phyloP scores from a whole-genome alignment of 2,329 filamentous ascomycete genomes.

The Sarocladium brachiariae region DNA sequence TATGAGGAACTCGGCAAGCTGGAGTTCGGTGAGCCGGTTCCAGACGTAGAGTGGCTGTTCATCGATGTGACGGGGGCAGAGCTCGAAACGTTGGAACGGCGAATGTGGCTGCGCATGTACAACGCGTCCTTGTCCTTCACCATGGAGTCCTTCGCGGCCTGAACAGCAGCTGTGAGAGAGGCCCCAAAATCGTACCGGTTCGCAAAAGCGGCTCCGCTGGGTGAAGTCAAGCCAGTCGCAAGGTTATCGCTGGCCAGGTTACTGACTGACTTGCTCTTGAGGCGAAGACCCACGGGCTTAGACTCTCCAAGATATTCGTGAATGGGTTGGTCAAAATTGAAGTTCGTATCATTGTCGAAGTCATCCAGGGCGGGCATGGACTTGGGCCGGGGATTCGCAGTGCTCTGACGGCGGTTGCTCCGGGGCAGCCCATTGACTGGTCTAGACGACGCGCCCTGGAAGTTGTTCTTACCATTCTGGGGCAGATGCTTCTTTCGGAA shows the following conservation, averaged over 20 bases:
- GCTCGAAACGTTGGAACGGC: slow-evolving; percentile 20
- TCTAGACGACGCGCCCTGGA: slow-evolving; percentile 43
- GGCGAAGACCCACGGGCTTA: slow-evolving; percentile 50
- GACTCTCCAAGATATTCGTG: slow-evolving; percentile 59
- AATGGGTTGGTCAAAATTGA: slow-evolving; percentile 53
- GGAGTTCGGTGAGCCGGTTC: slow-evolving; percentile 44
- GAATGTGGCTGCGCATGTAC: slow-evolving; percentile 45
- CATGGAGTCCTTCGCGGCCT: slow-evolving; percentile 58
- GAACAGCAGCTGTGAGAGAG: slow-evolving; percentile 79
- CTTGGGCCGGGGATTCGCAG: slow-evolving; percentile 39
- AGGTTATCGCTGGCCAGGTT: slow-evolving; percentile 59
- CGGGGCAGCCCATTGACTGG: slow-evolving; percentile 54
- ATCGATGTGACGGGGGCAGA: slow-evolving; percentile 18
- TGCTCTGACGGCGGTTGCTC: slow-evolving; percentile 51
- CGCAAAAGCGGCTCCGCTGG: slow-evolving; percentile 70
- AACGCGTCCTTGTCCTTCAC: slow-evolving; percentile 53
- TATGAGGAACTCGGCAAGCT: slow-evolving; percentile 81
- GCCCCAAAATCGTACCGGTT: slow-evolving; percentile 94
- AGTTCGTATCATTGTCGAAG: slow-evolving; percentile 56
- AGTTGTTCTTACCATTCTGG: slow-evolving; percentile 49
- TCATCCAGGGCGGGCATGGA: slow-evolving; percentile 61
- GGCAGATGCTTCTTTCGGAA: slow-evolving; percentile 74
- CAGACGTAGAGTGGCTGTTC: slow-evolving; percentile 22
- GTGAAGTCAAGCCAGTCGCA: slow-evolving; percentile 41
- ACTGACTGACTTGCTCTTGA: slow-evolving; percentile 62